Evolutionary conservation across 2,329 filamentous ascomycete genomes (phyloP).

Genomic region (Aureobasidium sp.): DNA sequence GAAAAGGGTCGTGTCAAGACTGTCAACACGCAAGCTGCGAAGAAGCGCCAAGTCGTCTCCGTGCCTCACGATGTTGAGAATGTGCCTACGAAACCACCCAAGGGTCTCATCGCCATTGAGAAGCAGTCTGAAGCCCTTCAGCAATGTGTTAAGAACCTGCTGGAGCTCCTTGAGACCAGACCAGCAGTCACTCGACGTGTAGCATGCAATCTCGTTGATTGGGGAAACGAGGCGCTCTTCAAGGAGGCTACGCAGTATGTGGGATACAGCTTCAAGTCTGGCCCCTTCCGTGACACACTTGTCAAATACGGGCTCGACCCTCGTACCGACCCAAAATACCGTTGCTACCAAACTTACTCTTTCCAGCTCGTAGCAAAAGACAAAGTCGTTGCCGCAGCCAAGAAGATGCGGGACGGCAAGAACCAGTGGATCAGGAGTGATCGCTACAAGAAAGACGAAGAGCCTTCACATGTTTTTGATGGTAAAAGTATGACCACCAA

Average conservation of each 20-base stretch:
- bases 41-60: constrained; percentile 51
- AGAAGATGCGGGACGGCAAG: constrained; percentile 11
- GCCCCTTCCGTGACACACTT: constrained; percentile 83
- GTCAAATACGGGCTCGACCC: constrained; percentile 83
- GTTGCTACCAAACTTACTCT: constrained; percentile 79
- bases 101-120: constrained; percentile 43
- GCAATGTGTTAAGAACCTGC: constrained; percentile 55
- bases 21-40: constrained; percentile 37
- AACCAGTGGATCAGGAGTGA: constrained; percentile 14
- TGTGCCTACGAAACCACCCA: constrained; percentile 53
- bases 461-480: constrained; percentile 66
- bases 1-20: constrained; percentile 9
- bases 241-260: constrained; percentile 73
- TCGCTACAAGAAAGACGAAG: constrained; percentile 11
- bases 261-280: constrained; percentile 85
- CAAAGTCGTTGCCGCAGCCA: not conserved
- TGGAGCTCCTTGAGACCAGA: constrained; percentile 58
- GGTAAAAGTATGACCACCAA: constrained; percentile 65
- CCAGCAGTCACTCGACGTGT: constrained; percentile 83
- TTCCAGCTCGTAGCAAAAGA: constrained; percentile 55
- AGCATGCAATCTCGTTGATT: constrained; percentile 61
- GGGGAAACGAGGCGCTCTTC: constrained; percentile 46
- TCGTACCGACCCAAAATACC: constrained; percentile 63
- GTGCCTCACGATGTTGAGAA: constrained; percentile 52
- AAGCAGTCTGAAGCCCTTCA: constrained; percentile 38